Base-by-base conservation (phyloP, 805 yeast genomes). In the Kodamaea hsintzibuensis region DNA sequence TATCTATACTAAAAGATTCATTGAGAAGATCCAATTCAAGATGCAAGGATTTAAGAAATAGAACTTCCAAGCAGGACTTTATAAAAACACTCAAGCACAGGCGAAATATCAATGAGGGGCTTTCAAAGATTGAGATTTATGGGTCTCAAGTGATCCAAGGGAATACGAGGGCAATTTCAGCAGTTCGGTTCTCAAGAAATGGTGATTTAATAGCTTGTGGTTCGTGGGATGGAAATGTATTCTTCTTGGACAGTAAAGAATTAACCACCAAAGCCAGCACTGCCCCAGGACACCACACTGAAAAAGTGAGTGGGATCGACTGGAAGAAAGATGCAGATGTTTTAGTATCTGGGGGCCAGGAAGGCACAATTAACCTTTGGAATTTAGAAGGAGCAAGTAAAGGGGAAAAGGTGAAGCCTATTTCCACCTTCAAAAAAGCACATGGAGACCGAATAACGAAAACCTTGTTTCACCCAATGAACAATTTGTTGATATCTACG, bases 191-290 rank as follows among this genome's bases (percentile, higher is more conserved):
- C 54, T 74, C 83, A 3, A 68, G 72, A 0, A 64, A 72, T 50
- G 66, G 72, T 3, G 43, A 61, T 1, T 50, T 57, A 1, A 67
- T 89, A 2, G 87, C 90, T 0, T 74, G 83, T 12, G 95, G 91
- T 0, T 88, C 95, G 38, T 93, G 98, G 98, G 82, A 85, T 57
- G 98, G 98, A 2, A 76, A 77, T 25, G 60, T 90, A 4, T 79
- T 78, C 56, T 57, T 89, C 1, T 42, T 87, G n/a, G 67, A 79
- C 45, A 59, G 67, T 2, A 61, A 68, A 0, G 66, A 77, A 2
- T 67, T 86, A 42, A 68, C 70, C 16, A 57, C 57, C 3, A 59
- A 55, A 12, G 33, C 51, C 0, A 59, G 60, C 1, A 67, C 74
- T 67, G 57, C 55, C 7, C 62, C 65, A 4, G 83, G 82, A 0